phyloP scores from a whole-genome alignment of 768 basidiomycete species.

The Candolleomyces eurysporus region DNA sequence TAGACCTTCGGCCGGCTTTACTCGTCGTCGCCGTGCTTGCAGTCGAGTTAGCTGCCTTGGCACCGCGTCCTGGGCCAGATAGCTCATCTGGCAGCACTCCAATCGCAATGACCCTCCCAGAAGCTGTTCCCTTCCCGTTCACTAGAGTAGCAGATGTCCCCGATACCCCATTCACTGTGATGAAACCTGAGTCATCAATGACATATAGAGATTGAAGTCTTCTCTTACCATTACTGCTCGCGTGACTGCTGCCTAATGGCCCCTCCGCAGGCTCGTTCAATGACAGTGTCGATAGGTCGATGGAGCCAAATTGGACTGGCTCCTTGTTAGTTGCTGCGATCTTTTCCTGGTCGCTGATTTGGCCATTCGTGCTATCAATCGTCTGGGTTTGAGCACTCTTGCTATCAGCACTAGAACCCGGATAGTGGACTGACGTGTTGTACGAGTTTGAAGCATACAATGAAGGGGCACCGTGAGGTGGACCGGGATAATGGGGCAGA shows the following conservation, averaged over 20 bases:
- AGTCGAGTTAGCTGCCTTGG: neutral
- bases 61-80: neutral
- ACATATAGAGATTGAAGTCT: too few relatives aligned
- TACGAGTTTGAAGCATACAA: too few relatives aligned
- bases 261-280: neutral
- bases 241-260: neutral
- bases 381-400: too few relatives aligned
- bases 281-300: neutral
- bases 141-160: too few relatives aligned
- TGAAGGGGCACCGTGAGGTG: too few relatives aligned
- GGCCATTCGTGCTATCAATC: neutral
- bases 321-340: neutral
- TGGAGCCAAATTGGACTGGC: neutral
- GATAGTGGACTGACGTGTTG: too few relatives aligned
- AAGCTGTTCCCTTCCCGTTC: too few relatives aligned
- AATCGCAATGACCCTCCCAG: neutral
- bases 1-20: conserved; percentile 22
- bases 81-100: neutral
- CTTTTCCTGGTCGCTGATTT: neutral
- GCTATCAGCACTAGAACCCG: too few relatives aligned
- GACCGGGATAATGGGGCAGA: too few relatives aligned
- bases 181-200: too few relatives aligned
- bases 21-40: neutral
- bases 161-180: too few relatives aligned
- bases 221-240: neutral